Evolutionary conservation across 306 rosid species (phyloP), one percentile per base, ranked within the genome.

Genomic region (Mimosa bimucronata): DNA sequence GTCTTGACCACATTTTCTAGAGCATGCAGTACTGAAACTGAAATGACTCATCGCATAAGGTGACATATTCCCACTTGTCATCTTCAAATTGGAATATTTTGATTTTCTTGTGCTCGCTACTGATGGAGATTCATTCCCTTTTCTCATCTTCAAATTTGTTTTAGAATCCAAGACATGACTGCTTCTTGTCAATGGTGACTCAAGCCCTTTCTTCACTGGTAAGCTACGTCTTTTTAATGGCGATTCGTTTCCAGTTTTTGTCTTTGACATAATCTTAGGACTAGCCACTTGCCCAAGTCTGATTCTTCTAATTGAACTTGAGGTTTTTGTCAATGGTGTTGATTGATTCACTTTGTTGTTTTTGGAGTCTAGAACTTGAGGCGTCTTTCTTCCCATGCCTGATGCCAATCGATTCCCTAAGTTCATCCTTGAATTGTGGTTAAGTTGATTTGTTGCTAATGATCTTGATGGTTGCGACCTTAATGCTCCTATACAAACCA

Each of bases 331-430:
- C 29, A n/a, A 2, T 25, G 3, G 4, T 21, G 79, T 69, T 71
- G 78, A 79, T 64, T 44, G 73, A 13, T 25, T 75, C 12, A 69
- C 73, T 75, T 66, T 83, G 67, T 11, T 67, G 41, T 42, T 80
- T 70, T 73, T 85, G 44, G 74, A 80, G 69, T 87, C 91, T 10
- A 81, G 77, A 67, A 80, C 88, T 40, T 74, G 79, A 12, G 82
- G 28, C 28, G 80, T 11, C 2, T 74, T 85, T 29, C 78, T 77
- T 82, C 82, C 10, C 31, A 84, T 80, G 66, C 76, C 85, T 61
- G 66, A 69, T 34, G 81, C 44, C 30, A 64, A 42, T 12, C 37
- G 91, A 62, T 74, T 79, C 66, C 71, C 91, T 76, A 62, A 82
- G 19, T 42, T 80, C 4, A 41, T 71, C 83, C 60, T 88, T 79